These are phyloP conservation scores for Oidium heveae DNA, from an alignment of 2,329 filamentous ascomycete species.

Conservation along the genomic window DNA sequence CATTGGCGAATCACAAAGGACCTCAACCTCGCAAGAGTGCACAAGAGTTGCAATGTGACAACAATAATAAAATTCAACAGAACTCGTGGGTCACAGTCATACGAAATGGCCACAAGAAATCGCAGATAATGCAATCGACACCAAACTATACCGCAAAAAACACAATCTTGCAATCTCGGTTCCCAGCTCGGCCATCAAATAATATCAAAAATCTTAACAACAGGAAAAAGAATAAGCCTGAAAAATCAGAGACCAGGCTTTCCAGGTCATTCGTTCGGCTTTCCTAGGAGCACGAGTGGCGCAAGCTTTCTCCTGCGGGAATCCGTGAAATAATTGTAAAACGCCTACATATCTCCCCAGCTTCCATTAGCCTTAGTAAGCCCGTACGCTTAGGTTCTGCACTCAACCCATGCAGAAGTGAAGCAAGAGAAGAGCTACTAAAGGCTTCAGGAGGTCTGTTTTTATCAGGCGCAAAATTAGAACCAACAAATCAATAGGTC, in stretches of 20 bases:
- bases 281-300: neutral
- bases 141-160: no score
- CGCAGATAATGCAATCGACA: neutral
- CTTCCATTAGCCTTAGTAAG: neutral
- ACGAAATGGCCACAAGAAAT: neutral
- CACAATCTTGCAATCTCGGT: no score
- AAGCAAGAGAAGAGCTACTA: neutral
- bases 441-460: neutral
- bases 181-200: neutral
- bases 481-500: neutral
- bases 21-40: neutral
- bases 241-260: neutral
- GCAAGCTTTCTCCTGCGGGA: neutral
- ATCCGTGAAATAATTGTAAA: neutral
- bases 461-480: neutral
- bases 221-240: neutral
- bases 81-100: neutral
- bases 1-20: neutral
- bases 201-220: neutral
- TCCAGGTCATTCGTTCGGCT: neutral
- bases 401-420: neutral
- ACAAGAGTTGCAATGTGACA: neutral
- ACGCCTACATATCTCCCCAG: neutral
- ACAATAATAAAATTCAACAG: neutral
- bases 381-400: neutral